A percentile compares a stretch with the other conserved stretches of the same genome.
Evolutionary conservation across 2,329 filamentous ascomycete species (phyloP).

Genomic region (Simplicillium sp.): DNA sequence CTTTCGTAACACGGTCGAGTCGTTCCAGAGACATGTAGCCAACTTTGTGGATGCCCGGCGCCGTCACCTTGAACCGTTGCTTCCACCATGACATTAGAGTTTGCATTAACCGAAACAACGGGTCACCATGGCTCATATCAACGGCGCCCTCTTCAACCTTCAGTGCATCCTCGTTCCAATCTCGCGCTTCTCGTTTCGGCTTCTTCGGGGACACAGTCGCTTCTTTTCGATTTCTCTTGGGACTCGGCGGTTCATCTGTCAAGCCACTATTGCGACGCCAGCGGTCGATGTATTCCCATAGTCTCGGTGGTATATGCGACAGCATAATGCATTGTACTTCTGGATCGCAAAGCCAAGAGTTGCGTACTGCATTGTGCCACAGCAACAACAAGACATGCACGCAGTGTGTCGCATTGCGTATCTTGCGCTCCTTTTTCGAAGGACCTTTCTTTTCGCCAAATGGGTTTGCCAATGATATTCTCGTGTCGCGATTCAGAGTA

Average conservation of each 20-base stretch:
- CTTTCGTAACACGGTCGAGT: constrained; percentile 64
- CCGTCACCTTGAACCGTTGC: constrained; percentile 66
- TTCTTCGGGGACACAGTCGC: not conserved
- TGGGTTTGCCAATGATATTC: constrained; percentile 51
- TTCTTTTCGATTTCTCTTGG: constrained; percentile 18
- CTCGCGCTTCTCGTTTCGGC: constrained; percentile 33
- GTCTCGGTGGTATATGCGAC: constrained; percentile 56
- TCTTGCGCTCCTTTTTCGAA: constrained; percentile 72
- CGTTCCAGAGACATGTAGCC: constrained; percentile 77
- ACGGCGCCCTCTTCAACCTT: constrained; percentile 59
- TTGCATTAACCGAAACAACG: constrained; percentile 66
- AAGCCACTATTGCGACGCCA: constrained; percentile 64
- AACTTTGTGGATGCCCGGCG: constrained; percentile 75
- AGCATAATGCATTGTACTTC: constrained; percentile 69
- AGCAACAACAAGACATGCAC: constrained; percentile 82
- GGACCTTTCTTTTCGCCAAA: constrained; percentile 69
- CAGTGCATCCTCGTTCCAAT: constrained; percentile 65
- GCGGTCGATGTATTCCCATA: constrained; percentile 64
- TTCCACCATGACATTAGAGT: constrained; percentile 81
- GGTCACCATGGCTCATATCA: constrained; percentile 77
- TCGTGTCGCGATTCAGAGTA: constrained; percentile 52
- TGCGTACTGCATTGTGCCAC: constrained; percentile 81
- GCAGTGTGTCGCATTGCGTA: constrained; percentile 72
- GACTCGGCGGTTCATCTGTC: constrained; percentile 15
- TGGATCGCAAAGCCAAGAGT: constrained; percentile 72